phyloP scores from a whole-genome alignment of 2,329 filamentous ascomycete genomes.

The Ilyonectria destructans region DNA sequence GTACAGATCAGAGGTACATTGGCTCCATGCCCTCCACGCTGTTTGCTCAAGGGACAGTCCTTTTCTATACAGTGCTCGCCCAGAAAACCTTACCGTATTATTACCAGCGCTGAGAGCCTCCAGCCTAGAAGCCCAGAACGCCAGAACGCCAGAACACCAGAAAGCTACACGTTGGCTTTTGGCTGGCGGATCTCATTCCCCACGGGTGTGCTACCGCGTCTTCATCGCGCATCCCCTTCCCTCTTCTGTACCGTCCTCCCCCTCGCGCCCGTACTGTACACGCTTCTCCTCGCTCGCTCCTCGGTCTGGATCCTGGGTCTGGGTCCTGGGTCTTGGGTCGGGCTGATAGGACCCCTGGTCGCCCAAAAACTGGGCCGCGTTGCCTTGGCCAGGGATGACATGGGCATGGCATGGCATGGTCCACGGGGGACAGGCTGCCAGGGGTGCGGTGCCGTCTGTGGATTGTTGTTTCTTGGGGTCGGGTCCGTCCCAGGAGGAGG shows the following conservation, averaged over 20 bases:
- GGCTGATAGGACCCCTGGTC: constrained; percentile 40
- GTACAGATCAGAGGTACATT: constrained; percentile 9
- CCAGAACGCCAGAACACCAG: not conserved
- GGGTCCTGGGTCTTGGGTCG: constrained; percentile 27
- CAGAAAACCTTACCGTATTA: constrained; percentile 1
- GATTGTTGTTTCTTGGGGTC: constrained; percentile 35
- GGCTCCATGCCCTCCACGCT: not conserved
- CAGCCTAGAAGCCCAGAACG: not conserved
- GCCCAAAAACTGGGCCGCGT: constrained; percentile 39
- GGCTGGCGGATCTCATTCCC: not conserved
- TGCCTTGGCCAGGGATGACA: constrained; percentile 40
- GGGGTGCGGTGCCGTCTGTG: constrained; percentile 26
- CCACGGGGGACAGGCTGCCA: constrained; percentile 34
- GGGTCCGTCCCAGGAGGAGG: constrained; percentile 37
- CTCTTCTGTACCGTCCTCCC: not conserved
- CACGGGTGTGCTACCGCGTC: not conserved
- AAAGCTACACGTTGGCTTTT: not conserved
- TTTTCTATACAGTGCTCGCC: constrained; percentile 5
- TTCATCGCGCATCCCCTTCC: not conserved
- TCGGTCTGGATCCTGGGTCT: constrained; percentile 23
- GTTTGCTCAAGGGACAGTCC: not conserved
- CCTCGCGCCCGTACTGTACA: constrained; percentile 10
- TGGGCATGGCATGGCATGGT: constrained; percentile 31
- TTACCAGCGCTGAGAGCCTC: not conserved
- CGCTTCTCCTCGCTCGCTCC: constrained; percentile 18